Base-by-base conservation (phyloP, 495 filamentous ascomycete species). In the Tuber umbilicatum region DNA sequence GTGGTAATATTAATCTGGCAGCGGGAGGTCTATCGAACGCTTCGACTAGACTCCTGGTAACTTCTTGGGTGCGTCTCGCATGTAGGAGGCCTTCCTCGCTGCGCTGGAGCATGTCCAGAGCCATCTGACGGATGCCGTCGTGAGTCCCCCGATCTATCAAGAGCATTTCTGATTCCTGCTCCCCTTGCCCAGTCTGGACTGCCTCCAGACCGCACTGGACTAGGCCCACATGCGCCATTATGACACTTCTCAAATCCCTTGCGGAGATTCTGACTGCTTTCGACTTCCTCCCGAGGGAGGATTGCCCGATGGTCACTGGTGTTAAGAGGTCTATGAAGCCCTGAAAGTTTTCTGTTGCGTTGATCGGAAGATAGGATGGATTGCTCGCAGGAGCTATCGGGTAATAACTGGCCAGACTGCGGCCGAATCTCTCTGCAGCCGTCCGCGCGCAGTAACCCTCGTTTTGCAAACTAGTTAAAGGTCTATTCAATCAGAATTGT, bases 321-420 rank as follows among this genome's bases (percentile, higher is more conserved):
- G 55, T 64, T 17, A 64, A 27, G 55, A 64, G 55, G 31, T 64
- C 55, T 64, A 64, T 64, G n/a, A 64, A 64, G 12, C 55, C 55
- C 5, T 5, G 3, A 31, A 64, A 31, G n/a, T 64, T 64, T 1
- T 27, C 2, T 31, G n/a, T 64, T 64, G 55, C 55, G 27, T n/a
- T 17, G 55, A 64, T 14, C 10, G 55, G 55, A 27, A 64, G 55
- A 64, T 64, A 64, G 12, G 55, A 14, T 14, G 2, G n/a, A 64
- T 64, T 64, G n/a, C 55, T 64, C 31, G 10, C 27, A 1, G 55
- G 55, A 5, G 55, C n/a, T 31, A 64, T 64, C 10, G 55, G 55
- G 55, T 31, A 64, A 64, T 31, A 64, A 12, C 55, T 64, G n/a
- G 55, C 55, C 31, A 3, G 3, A 64, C n/a, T 64, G 55, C 55